Evolutionary conservation across 148 eudicot species (phyloP).

Genomic region (Rhododendron williamsianum): DNA sequence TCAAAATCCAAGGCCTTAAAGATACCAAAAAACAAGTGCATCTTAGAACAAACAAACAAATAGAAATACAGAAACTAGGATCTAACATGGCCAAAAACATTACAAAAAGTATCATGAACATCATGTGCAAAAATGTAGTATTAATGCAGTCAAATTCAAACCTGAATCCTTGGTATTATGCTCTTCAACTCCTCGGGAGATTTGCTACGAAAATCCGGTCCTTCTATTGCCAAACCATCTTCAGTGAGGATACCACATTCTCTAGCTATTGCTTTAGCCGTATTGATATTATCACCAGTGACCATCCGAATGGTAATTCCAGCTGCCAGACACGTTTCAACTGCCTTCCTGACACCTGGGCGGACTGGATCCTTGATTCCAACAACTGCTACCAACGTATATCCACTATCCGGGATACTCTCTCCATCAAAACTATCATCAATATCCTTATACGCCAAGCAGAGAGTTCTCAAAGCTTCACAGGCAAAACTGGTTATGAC

Average conservation of each 20-base stretch:
- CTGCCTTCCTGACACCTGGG: constrained; percentile 32
- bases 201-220: not conserved
- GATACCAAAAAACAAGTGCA: not conserved
- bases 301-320: constrained; percentile 31
- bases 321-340: constrained; percentile 26
- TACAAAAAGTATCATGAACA: not conserved
- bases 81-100: not conserved
- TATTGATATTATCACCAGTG: constrained; percentile 34
- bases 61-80: not conserved
- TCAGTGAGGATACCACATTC: constrained; percentile 29
- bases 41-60: not conserved
- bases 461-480: constrained; percentile 29
- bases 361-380: constrained; percentile 39
- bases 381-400: constrained; percentile 26
- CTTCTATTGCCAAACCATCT: constrained; percentile 11
- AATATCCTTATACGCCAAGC: constrained; percentile 26
- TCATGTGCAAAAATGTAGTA: not conserved
- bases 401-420: constrained; percentile 20
- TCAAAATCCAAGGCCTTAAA: not conserved
- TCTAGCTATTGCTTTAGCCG: constrained; percentile 35
- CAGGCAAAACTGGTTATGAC: constrained; percentile 22
- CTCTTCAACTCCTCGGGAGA: not conserved
- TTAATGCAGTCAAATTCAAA: not conserved
- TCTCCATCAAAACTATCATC: constrained; percentile 14
- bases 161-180: constrained; percentile 9